Evolutionary conservation across 352 stramenopile species (phyloP).

Genomic region (Blastocystis hominis): DNA sequence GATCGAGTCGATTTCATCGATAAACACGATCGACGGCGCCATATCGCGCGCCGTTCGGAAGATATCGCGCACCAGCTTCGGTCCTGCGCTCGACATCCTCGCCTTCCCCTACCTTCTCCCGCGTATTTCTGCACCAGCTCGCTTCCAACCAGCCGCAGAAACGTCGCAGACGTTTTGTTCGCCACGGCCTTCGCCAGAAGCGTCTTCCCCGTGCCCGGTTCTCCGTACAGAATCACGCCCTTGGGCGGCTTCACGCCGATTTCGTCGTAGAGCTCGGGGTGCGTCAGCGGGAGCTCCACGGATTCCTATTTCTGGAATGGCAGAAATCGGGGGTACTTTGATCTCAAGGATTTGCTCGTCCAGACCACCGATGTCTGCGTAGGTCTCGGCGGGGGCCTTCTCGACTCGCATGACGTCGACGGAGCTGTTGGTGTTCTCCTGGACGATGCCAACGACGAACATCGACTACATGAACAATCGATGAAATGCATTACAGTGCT

Average conservation of each 20-base stretch:
- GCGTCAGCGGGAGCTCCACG: constrained; percentile 89
- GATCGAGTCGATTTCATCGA: constrained; percentile 99
- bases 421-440: constrained; percentile 96
- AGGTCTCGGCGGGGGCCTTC: constrained; percentile 95
- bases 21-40: constrained; percentile 97
- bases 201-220: constrained; percentile 98
- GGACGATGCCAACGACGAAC: constrained; percentile 94
- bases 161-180: constrained; percentile 98
- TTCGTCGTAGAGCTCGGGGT: constrained; percentile 98
- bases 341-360: constrained; percentile 92
- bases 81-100: constrained; percentile 62
- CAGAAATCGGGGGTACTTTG: constrained; percentile 62
- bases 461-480: constrained; percentile 63
- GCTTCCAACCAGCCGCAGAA: constrained; percentile 93
- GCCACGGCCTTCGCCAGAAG: constrained; percentile 91
- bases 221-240: constrained; percentile 98
- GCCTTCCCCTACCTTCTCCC: constrained; percentile 58
- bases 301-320: constrained; percentile 66
- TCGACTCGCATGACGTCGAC: constrained; percentile 99
- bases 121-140: constrained; percentile 97
- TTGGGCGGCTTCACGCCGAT: constrained; percentile 95
- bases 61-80: constrained; percentile 97
- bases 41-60: constrained; percentile 96
- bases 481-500: constrained; percentile 73
- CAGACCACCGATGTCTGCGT: constrained; percentile 96